Conservation (phyloP, 129 eudicot genomes). For the Saposhnikovia divaricata region DNA sequence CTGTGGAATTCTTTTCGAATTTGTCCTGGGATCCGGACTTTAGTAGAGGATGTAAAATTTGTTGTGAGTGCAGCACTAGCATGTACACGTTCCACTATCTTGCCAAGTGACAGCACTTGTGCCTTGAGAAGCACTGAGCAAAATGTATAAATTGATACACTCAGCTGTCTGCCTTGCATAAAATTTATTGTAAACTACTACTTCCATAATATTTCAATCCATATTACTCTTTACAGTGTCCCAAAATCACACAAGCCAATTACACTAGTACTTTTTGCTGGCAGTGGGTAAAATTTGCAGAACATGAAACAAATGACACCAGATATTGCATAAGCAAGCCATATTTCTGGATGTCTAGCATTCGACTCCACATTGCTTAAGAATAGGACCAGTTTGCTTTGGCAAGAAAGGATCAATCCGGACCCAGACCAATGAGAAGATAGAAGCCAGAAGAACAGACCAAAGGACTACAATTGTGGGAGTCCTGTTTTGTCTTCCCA, state of each 20-base stretch:
- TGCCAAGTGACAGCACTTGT: too few relatives aligned
- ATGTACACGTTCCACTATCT: too few relatives aligned
- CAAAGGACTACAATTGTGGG: slow-evolving; percentile 94
- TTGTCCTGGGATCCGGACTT: too few relatives aligned
- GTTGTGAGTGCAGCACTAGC: too few relatives aligned
- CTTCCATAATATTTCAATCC: background rate
- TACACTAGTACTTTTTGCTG: background rate
- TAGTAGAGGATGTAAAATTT: too few relatives aligned
- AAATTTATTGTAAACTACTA: background rate
- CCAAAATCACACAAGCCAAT: slow-evolving; percentile 13
- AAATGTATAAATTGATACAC: too few relatives aligned
- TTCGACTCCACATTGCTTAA: slow-evolving; percentile 92
- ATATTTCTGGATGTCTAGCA: slow-evolving; percentile 33
- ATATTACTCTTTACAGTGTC: slow-evolving; percentile 9
- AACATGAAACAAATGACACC: background rate
- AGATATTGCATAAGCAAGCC: background rate
- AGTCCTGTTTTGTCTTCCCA: slow-evolving; percentile 97
- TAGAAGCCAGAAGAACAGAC: slow-evolving; percentile 89
- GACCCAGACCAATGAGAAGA: slow-evolving; percentile 93
- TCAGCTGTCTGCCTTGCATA: background rate
- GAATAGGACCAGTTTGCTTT: slow-evolving; percentile 86
- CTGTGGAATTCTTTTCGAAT: too few relatives aligned
- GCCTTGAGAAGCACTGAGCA: too few relatives aligned
- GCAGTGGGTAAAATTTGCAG: background rate
- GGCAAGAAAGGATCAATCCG: slow-evolving; percentile 98